Percentiles rank a stretch among this genome's conserved stretches.
Conservation (phyloP, 73 alveolate species). For the Paramecium pentaurelia region DNA sequence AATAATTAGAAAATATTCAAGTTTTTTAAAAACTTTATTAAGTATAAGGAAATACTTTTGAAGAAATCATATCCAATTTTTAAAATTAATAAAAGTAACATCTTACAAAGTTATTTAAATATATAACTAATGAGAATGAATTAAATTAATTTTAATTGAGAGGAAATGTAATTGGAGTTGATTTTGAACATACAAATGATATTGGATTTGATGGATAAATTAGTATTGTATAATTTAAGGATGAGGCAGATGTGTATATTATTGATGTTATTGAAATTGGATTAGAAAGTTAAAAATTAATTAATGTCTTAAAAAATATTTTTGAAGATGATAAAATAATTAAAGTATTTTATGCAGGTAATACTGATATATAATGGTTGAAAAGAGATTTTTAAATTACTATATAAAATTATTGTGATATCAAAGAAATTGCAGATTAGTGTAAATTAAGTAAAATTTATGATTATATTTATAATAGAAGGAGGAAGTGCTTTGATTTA, state of each 20-base stretch:
- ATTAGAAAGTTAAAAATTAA: neutral
- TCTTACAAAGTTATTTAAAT: neutral
- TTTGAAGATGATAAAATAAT: constrained; percentile 16
- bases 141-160: neutral
- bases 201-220: constrained; percentile 56
- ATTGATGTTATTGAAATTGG: neutral
- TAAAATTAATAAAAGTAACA: neutral
- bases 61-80: neutral
- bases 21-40: neutral
- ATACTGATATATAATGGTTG: constrained; percentile 42
- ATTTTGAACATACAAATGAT: constrained; percentile 45
- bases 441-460: neutral
- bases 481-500: constrained; percentile 46
- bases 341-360: constrained; percentile 52
- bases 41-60: neutral
- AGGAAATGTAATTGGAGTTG: constrained; percentile 11
- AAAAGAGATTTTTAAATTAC: constrained; percentile 46
- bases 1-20: neutral
- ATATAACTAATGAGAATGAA: neutral
- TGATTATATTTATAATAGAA: neutral
- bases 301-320: neutral
- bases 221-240: constrained; percentile 19
- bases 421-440: neutral
- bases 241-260: constrained; percentile 3
- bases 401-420: constrained; percentile 16